Conservation (phyloP, 805 yeast genomes). For the Ogataea allantospora region DNA sequence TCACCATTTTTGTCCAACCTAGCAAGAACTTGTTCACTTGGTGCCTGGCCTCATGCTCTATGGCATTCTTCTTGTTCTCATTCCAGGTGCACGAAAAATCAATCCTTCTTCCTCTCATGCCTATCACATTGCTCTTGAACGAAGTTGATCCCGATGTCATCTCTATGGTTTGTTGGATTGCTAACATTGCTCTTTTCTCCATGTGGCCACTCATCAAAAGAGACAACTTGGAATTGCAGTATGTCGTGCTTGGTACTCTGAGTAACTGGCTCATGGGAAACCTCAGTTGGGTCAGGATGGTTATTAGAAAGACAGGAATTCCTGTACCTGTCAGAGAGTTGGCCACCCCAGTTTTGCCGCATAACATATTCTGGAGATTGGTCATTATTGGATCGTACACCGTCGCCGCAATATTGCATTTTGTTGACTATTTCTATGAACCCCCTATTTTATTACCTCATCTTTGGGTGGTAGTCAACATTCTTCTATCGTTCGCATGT, state of each 20-base stretch:
- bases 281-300: conserved; percentile 51
- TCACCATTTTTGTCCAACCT: conserved; percentile 50
- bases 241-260: conserved; percentile 54
- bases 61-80: conserved; percentile 86
- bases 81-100: conserved; percentile 97
- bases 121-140: conserved; percentile 66
- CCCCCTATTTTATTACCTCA: conserved; percentile 76
- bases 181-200: conserved; percentile 80
- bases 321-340: conserved; percentile 26
- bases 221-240: conserved; percentile 75
- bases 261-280: conserved; percentile 82
- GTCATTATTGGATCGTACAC: conserved; percentile 50
- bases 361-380: conserved; percentile 45
- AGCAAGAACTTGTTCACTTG: conserved; percentile 54
- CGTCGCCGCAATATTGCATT: conserved; percentile 49
- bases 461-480: conserved; percentile 78
- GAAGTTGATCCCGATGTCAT: conserved; percentile 55
- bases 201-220: conserved; percentile 81
- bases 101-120: conserved; percentile 82
- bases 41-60: conserved; percentile 78
- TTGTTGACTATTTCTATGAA: conserved; percentile 45
- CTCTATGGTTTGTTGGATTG: conserved; percentile 84
- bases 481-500: conserved; percentile 69
- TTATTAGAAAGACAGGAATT: conserved; percentile 18
- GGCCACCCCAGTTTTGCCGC: conserved; percentile 45